Evolutionary conservation across 495 filamentous ascomycete genomes (phyloP), one percentile per base, ranked within the genome.

Genomic region (Aspergillus mulundensis): DNA sequence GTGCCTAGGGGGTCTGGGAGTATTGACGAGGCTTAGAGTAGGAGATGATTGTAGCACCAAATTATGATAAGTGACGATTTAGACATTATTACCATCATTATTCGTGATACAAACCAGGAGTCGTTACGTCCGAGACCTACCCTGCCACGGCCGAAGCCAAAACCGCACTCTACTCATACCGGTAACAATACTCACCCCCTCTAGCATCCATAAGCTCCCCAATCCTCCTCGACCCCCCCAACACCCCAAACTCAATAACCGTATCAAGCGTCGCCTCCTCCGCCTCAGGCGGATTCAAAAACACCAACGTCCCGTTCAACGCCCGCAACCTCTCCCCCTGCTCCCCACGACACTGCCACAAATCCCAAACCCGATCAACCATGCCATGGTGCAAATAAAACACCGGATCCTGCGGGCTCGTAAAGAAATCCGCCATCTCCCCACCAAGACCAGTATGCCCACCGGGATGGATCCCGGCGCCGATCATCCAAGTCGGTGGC

Each of bases 371-470:
- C 0, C 81, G 74, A 61, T 84, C 83, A 0, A 85, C 64, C 59
- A 81, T 72, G 5, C 69, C 71, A 57, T 84, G 81, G 60, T 85
- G 82, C 50, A 84, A 72, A 59, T 77, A 81, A 61, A 84, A 84
- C 0, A 80, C 62, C 5, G 81, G 82, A 56, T 86, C 83, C 30
- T 70, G 66, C 21, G 64, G 59, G 5, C 62, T 67, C 1, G 66
- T 56, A 25, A 71, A 73, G 2, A 68, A 42, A 50, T 73, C 68
- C n/a, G 56, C 59, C 44, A 71, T 51, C 3, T n/a, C n/a, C n/a
- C n/a, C n/a, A n/a, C n/a, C n/a, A n/a, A n/a, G n/a, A n/a, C n/a
- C n/a, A n/a, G n/a, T 62, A 52, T 73, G 68, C 3, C 68, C 66
- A 6, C 61, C 66, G 12, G 63, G 63, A 24, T 73, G 70, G n/a